Base-by-base conservation (phyloP, 1,284 basidiomycete species). In the Macrocystidia cucumis region DNA sequence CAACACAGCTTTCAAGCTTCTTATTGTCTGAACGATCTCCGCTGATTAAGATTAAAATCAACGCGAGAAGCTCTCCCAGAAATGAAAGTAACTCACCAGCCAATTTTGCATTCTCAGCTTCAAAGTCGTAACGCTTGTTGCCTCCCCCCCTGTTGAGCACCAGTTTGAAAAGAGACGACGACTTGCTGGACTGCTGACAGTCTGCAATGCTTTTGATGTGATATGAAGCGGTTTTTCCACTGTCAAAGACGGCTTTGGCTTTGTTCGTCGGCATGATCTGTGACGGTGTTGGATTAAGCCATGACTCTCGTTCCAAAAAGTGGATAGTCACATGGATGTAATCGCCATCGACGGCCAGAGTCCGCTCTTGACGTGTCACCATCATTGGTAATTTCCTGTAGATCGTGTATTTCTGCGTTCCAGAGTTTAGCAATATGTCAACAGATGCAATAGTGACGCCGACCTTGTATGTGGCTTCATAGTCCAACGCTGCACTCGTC, bases 81-180 rank as follows among this genome's bases (percentile, higher is more conserved):
- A 34, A 32, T 9, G 14, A 37, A 14, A 9, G 26, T 18, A 34
- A 68, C 81, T 51, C 50, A 86, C 88, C 74, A 17, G 92, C 91
- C 39, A 81, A 58, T 51, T 79, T 79, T 0, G 83, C 69, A 48
- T 70, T 91, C 57, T 96, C 93, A 0, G 92, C 93, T 60, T 99
- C 96, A 54, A 98, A 97, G 51, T 98, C 95, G 55, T 98, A 98
- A 21, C 93, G 72, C 67, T 98, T 99, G 43, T 78, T 83, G 21
- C 78, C 73, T 7, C 74, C 59, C 3, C 57, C 58, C 2, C 64
- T 54, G 34, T 57, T 65, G 19, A 71, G 44, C 5, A 71, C 59
- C 5, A 71, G 55, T 65, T 96, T 96, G 74, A 99, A 95, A 16
- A 77, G 76, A 2, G 81, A 73, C 13, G 82, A 79, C 3, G 78